Base-by-base conservation (phyloP, 1,284 basidiomycete species). In the Mycosarcoma mackinlayi region DNA sequence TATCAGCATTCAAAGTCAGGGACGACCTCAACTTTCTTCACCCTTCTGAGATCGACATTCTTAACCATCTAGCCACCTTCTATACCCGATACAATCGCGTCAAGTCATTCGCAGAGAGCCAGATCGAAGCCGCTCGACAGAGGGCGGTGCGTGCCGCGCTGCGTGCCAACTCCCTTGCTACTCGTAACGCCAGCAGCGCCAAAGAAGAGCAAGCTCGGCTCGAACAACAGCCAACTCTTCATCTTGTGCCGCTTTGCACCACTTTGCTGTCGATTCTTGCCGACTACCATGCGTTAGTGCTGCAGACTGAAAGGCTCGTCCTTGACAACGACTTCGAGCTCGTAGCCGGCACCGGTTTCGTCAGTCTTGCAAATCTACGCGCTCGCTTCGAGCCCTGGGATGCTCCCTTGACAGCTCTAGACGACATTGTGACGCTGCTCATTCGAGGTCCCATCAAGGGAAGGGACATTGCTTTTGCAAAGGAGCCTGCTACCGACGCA, bases 201-300 rank as follows among this genome's bases (percentile, higher is more conserved):
- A 57, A 54, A 10, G 52, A 54, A 6, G 53, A 50, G 25, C 57
- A 49, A 31, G 23, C 55, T 6, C 53, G 61, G 41, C 33, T 67
- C 6, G 62, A 66, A 25, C 45, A 52, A 13, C 60, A 72, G 39
- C 55, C 56, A 8, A 75, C 65, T 5, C 48, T 68, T n/a, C 73
- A 75, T 21, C 45, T 76, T 6, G 63, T 67, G 7, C 73, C 73
- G 2, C 64, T 77, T 2, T 73, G 73, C 44, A 61, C 73, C 6
- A 69, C 63, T 3, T 25, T 77, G 13, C 62, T 75, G 3, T 52
- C 49, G 6, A 63, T 73, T 13, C 39, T 75, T 10, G 11, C 31
- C 8, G 73, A 59, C 18, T 77, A 75, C 48, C 53, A 68, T 33
- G 40, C 57, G 13, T 51, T 67, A 3, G 67, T 77, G 10, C 47